Evolutionary conservation across 768 basidiomycete genomes (phyloP), one percentile per base, ranked within the genome.

Genomic region (Amanita phalloides): DNA sequence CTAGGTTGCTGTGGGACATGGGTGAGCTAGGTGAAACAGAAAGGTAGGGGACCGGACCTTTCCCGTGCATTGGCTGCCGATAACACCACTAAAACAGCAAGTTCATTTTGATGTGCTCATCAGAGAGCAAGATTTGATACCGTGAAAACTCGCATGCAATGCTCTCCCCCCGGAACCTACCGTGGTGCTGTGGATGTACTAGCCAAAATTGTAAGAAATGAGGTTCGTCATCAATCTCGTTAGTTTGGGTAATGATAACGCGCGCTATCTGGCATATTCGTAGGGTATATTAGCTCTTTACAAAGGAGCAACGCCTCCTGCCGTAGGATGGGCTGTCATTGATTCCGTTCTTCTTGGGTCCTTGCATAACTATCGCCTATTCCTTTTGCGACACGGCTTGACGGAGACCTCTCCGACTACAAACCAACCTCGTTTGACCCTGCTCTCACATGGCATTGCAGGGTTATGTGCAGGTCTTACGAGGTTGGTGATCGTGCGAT

Each of bases 301-400:
- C 71, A 86, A 84, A 65, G 84, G 84, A 6, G 82, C 80, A 8
- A 82, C 82, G 2, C 82, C 84, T 17, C 85, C 84, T 5, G 81
- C 82, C 13, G 70, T 86, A 3, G 84, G 82, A 10, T 86, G 84
- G 85, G 78, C 82, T 13, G 76, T 79, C 39, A 82, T 83, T 51
- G 86, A 88, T 60, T 82, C 84, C 17, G 68, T 86, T 25, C 71
- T 85, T 17, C 70, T 84, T 53, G 84, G 84, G 26, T 82, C 81
- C 13, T 65, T 86, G 32, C 83, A 86, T 62, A 84, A 84, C 60
- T 88, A 86, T 62, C 78, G 86, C 6, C 68, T 86, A 3, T 76
- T 79, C 49, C 71, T 77, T 33, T 66, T 78, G 36, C 68, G 72
- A 25, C 63, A 73, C 53, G 73, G 75, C 32, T 71, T 79, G 70